phyloP scores from a whole-genome alignment of 2,329 filamentous ascomycete genomes.

The Xylariaceae sp. region DNA sequence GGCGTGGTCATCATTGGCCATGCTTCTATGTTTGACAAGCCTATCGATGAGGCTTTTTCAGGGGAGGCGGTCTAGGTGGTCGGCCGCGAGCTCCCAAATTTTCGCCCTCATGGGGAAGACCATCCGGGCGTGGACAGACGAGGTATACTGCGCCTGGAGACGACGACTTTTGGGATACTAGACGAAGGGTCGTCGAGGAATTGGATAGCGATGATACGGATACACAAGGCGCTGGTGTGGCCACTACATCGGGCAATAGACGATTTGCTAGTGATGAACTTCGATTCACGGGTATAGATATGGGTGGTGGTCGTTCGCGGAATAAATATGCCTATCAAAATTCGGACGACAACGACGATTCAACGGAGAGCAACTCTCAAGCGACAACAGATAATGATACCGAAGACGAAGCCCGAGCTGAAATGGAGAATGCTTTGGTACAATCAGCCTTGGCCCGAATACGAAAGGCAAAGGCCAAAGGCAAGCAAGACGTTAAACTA shows the following conservation, averaged over 20 bases:
- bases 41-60: conserved; percentile 99
- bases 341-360: conserved; percentile 56
- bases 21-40: conserved; percentile 95
- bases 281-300: conserved; percentile 65
- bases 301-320: conserved; percentile 53
- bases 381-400: conserved; percentile 56
- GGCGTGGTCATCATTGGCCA: conserved; percentile 95
- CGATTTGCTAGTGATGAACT: conserved; percentile 66
- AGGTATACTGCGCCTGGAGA: conserved; percentile 63
- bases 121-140: conserved; percentile 85
- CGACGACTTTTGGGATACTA: conserved; percentile 47
- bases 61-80: conserved; percentile 99
- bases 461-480: conserved; percentile 75
- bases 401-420: conserved; percentile 62
- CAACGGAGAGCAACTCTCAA: conserved; percentile 57
- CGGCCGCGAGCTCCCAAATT: conserved; percentile 98
- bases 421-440: conserved; percentile 75
- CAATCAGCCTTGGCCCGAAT: conserved; percentile 83
- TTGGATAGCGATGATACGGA: conserved; percentile 67
- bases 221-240: conserved; percentile 61
- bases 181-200: conserved; percentile 68
- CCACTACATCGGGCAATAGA: conserved; percentile 50
- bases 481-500: conserved; percentile 80
- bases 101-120: conserved; percentile 99
- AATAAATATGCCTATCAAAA: conserved; percentile 47